Evolutionary conservation across 1,139 yeast genomes (phyloP), one percentile per base, ranked within the genome.

Genomic region (Petasospora rhodanensis): DNA sequence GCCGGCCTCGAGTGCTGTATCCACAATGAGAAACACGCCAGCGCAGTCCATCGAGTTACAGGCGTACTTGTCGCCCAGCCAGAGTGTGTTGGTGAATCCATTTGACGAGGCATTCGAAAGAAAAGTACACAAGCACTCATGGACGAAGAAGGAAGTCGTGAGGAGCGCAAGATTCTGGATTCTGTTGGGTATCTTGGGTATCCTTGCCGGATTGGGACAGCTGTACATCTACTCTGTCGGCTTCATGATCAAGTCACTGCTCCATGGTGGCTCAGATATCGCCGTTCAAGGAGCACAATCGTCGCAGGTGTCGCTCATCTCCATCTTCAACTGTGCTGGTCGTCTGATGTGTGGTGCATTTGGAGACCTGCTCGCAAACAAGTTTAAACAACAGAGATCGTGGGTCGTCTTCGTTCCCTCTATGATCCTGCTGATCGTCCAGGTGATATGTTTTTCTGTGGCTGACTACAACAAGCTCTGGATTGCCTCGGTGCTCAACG

Each of bases 151-250:
- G 1, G 51, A 46, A 22, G 54, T 72, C 10, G 40, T 68, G 14
- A 47, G 41, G 15, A 58, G 62, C 20, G 38, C 49, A 8, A 62
- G 61, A 27, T 76, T 75, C 48, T 75, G 81, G 80, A 47, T 68
- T 3, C 43, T 74, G 5, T 66, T 71, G 28, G 25, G 61, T 2
- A 53, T 67, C 7, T 59, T 76, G 2, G 79, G 79, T 0, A 40
- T 70, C 3, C 54, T 73, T 32, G 79, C 79, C 0, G 70, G 78
- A 0, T 43, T 75, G 44, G 80, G 81, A 8, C 81, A 75, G 49
- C 70, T 75, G 76, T 76, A 73, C 51, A 76, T 76, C 16, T 76
- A 74, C 46, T 73, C 79, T 0, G 75, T 73, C 14, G 82, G 82
- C 1, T 73, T 71, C 47, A 73, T 76, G 58, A 76, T 72, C 9